Base-by-base conservation (phyloP, 495 filamentous ascomycete genomes). In the Coniosporium apollinis region DNA sequence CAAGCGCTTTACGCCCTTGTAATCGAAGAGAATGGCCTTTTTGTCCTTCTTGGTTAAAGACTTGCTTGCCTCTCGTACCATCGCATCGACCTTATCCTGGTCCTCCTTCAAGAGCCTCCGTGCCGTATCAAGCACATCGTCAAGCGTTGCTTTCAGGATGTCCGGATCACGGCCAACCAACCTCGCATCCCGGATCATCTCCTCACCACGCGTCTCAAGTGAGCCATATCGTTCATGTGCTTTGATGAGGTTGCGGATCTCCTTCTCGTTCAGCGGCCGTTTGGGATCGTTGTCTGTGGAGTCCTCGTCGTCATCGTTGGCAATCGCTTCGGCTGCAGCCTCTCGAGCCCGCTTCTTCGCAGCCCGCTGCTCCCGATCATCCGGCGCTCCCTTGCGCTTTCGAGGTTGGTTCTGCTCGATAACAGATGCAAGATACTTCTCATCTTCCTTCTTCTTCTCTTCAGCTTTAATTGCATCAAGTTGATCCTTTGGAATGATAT, bases 401-500 rank as follows among this genome's bases (percentile, higher is more conserved):
- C 89, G 73, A 22, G 89, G 86, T 19, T 76, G 74, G 44, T 77
- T 93, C 45, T 86, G 73, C 46, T 91, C 83, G 34, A 94, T 72
- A 19, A 89, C 70, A 34, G 76, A 74, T 13, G 72, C 76, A 4
- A 93, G 74, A 47, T 89, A 89, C 30, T 73, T 69, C 21, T 86
- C 82, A 38, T 94, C 75, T 14, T 76, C 71, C 49, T 78, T 79
- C 50, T 72, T 70, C 45, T 85, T 79, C 51, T 94, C 86, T 38
- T 91, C 82, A 0, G 74, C 80, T 52, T 86, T 91, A 54, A 96
- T 76, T 33, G 71, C 74, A 16, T 80, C 85, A 15, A 96, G 70
- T 46, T 91, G 70, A 5, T 94, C 85, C 43, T 83, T 84, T 1
- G 89, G 91, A 42, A 99, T 99, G 50, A 99, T 96, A 37, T 94